phyloP scores from a whole-genome alignment of 2,329 filamentous ascomycete genomes.

The Fusarium sp. region DNA sequence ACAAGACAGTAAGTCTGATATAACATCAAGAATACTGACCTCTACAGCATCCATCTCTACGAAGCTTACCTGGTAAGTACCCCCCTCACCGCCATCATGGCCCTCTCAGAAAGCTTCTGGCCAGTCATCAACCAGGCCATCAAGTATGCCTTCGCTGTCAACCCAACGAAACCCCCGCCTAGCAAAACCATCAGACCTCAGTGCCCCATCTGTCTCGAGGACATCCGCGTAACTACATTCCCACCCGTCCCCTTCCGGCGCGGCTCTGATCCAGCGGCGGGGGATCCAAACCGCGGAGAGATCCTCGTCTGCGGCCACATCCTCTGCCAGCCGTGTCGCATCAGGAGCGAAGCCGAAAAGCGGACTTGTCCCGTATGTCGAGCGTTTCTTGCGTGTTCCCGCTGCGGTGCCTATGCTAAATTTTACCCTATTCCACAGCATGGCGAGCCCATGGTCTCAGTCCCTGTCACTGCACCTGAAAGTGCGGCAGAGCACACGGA shows the following conservation, averaged over 20 bases:
- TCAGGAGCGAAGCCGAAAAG: not conserved
- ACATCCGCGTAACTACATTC: conserved; percentile 15
- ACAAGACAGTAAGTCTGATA: not conserved
- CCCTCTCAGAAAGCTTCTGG: conserved; percentile 14
- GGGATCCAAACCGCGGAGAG: not conserved
- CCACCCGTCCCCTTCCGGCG: not conserved
- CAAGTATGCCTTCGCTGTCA: not conserved
- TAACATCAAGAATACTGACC: not conserved
- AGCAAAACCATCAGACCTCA: not conserved
- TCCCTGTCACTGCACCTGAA: conserved; percentile 8
- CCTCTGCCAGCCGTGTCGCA: conserved; percentile 33
- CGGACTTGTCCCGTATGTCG: conserved; percentile 35
- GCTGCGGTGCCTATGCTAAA: conserved; percentile 1
- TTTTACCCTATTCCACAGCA: not conserved
- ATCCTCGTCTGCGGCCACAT: conserved; percentile 42
- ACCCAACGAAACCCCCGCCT: not conserved
- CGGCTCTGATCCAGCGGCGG: fast-evolving
- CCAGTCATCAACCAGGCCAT: conserved; percentile 18
- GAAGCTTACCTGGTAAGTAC: not conserved
- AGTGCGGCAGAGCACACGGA: not conserved
- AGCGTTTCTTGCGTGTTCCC: not conserved
- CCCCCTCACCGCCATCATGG: not conserved
- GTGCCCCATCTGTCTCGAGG: conserved; percentile 38
- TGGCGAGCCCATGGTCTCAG: fast-evolving
- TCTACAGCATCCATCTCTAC: not conserved